Base-by-base conservation (phyloP, 2,329 filamentous ascomycete species). In the Penicillium sp. region DNA sequence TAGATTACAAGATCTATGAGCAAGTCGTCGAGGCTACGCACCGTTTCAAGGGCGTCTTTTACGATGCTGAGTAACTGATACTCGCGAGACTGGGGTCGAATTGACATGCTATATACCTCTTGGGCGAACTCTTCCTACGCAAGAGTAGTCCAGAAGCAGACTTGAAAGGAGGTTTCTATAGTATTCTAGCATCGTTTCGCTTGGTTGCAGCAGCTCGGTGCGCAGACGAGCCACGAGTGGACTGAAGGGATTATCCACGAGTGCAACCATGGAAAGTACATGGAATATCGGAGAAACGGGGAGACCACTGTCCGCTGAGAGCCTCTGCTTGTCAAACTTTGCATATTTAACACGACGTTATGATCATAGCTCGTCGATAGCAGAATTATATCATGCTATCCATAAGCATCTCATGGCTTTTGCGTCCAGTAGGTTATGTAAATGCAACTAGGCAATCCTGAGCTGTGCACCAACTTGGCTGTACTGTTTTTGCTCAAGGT, bases 11-110 rank as follows among this genome's bases (percentile, higher is more conserved):
- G 48, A 81, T 90, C 31, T 87, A 85, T 54, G 85, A 89, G 52
- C 84, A 87, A 0, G 88, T 96, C 3, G 92, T 96, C 15, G 89
- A 96, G 52, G 86, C 85, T 33, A 94, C 90, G 31, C 92, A 96
- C 74, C 82, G 85, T 45, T 84, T 90, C 69, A 89, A 87, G 66
- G 79, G 85, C 56, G 87, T 97, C 47, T 96, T 96, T 69, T 91
- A 89, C 66, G 81, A 83, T 49, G 78, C 58, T 10, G 56, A 62
- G 18, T 59, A 51, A 61, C 46, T 29, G 18, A 42, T 42, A 13
- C 24, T 31, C 28, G n/a, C 1, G 28, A 26, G 29, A 49, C 15
- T 10, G 8, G 31, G 33, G 18, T 23, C 9, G 47, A 33, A 45
- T 13, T 36, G n/a, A 36, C 15, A 36, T 16, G 12, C 15, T 15